Conservation (phyloP, 2,329 filamentous ascomycete genomes). For the Ophiocordyceps australis region DNA sequence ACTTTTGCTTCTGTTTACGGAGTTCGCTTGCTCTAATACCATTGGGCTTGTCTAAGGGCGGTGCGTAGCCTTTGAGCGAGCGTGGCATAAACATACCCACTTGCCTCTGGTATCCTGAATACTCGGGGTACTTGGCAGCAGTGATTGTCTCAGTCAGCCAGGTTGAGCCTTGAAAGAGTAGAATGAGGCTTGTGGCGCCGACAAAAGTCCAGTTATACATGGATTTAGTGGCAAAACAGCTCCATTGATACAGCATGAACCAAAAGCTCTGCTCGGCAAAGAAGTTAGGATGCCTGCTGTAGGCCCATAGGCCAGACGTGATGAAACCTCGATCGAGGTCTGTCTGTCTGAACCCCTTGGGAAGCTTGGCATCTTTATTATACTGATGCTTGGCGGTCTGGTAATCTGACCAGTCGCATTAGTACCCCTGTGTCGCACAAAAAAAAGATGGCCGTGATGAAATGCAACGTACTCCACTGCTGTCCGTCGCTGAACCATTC, state of each 20-base stretch:
- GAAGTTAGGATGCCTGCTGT: constrained; percentile 89
- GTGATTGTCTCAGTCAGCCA: constrained; percentile 74
- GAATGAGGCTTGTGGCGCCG: constrained; percentile 51
- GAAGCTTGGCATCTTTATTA: constrained; percentile 51
- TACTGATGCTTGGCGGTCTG: constrained; percentile 69
- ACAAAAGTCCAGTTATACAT: constrained; percentile 63
- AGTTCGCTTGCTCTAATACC: constrained; percentile 32
- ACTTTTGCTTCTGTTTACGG: constrained; percentile 22
- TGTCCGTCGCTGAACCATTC: constrained; percentile 83
- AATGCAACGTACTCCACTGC: constrained; percentile 50
- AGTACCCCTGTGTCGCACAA: background rate
- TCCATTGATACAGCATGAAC: constrained; percentile 79
- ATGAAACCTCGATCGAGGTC: constrained; percentile 85
- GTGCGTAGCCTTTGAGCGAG: constrained; percentile 22
- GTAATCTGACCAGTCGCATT: constrained; percentile 32
- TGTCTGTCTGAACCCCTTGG: constrained; percentile 42
- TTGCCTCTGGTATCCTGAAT: constrained; percentile 62
- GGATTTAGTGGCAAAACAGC: constrained; percentile 51
- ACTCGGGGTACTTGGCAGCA: constrained; percentile 71
- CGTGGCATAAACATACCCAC: constrained; percentile 73
- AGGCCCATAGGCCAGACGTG: constrained; percentile 69
- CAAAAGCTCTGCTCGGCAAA: constrained; percentile 82
- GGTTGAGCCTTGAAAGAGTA: constrained; percentile 81
- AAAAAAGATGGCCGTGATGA: background rate
- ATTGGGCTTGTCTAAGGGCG: constrained; percentile 19